Conservation (phyloP, 2,329 filamentous ascomycete genomes). For the Alternaria consortialis region DNA sequence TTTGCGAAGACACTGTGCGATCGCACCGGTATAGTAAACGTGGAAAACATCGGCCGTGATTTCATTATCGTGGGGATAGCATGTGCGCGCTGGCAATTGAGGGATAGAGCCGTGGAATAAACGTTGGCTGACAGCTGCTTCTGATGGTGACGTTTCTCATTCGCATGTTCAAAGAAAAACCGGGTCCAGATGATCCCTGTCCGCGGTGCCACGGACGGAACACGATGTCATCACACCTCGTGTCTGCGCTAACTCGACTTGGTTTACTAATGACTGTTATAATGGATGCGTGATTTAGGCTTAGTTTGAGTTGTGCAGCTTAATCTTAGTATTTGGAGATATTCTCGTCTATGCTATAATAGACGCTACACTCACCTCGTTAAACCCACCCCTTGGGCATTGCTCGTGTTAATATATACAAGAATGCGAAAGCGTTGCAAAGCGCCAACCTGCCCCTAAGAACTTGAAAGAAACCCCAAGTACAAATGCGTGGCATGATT, state of each 20-base stretch:
- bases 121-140: not conserved
- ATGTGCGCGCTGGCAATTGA: not conserved
- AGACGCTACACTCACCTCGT: not conserved
- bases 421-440: slow-evolving; percentile 1
- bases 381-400: slow-evolving; percentile 4
- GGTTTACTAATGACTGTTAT: slow-evolving; percentile 5
- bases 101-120: not conserved
- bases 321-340: not conserved
- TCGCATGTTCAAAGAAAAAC: slow-evolving; percentile 18
- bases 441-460: slow-evolving; percentile 2
- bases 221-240: slow-evolving; percentile 44
- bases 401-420: not conserved
- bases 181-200: slow-evolving; percentile 23
- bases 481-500: slow-evolving; percentile 11
- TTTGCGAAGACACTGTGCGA: slow-evolving; percentile 6
- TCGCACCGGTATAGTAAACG: slow-evolving; percentile 4
- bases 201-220: not conserved
- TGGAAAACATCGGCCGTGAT: slow-evolving; percentile 28
- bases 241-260: slow-evolving; percentile 26
- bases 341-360: not conserved
- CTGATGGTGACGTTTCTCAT: slow-evolving; percentile 27
- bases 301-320: not conserved
- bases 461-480: not conserved
- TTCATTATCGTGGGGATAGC: slow-evolving; percentile 26
- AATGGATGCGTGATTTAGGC: not conserved